These are phyloP conservation scores for Collybia sp. DNA, from an alignment of 768 basidiomycete genomes.

Conservation along the genomic window DNA sequence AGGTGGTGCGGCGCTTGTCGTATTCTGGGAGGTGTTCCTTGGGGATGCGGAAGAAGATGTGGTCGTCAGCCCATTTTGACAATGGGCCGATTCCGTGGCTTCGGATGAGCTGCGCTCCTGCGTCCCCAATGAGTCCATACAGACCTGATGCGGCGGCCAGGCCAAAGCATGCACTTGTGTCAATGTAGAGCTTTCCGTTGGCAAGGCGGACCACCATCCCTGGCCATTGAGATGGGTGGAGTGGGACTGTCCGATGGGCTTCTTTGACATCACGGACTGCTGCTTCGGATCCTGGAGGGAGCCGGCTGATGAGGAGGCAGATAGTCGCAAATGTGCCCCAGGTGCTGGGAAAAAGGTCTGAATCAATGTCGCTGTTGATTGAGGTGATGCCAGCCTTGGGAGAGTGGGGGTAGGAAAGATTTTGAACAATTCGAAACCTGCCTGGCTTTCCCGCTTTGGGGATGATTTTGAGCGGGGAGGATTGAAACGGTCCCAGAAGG, in stretches of 20 bases:
- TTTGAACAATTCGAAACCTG: constrained; percentile 19
- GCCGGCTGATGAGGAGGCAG: too few species aligned
- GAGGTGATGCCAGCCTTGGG: constrained; percentile 4
- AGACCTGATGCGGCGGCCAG: constrained; percentile 1
- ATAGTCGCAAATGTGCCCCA: too few species aligned
- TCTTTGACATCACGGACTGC: constrained; percentile 7
- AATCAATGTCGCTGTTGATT: constrained; percentile 15
- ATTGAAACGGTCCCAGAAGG: constrained; percentile 21
- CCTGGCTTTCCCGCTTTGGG: constrained; percentile 18
- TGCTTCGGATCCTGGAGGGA: constrained; percentile 7
- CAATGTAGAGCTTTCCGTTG: background rate
- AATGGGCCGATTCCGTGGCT: constrained; percentile 15
- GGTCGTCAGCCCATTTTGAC: too few species aligned
- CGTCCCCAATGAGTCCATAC: constrained; percentile 2
- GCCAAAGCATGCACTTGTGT: background rate
- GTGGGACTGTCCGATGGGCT: constrained; percentile 7
- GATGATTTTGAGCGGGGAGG: constrained; percentile 19
- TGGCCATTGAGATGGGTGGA: too few species aligned
- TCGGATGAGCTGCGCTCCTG: constrained; percentile 15
- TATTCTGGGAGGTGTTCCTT: constrained; percentile 13
- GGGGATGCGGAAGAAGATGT: constrained; percentile 15
- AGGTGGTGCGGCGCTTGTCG: constrained; percentile 11
- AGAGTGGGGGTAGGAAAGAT: constrained; percentile 15
- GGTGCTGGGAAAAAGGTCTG: constrained; percentile 23
- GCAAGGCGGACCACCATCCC: constrained; percentile 1